Conservation (phyloP, 768 basidiomycete genomes). For the Sarcodon sp. region DNA sequence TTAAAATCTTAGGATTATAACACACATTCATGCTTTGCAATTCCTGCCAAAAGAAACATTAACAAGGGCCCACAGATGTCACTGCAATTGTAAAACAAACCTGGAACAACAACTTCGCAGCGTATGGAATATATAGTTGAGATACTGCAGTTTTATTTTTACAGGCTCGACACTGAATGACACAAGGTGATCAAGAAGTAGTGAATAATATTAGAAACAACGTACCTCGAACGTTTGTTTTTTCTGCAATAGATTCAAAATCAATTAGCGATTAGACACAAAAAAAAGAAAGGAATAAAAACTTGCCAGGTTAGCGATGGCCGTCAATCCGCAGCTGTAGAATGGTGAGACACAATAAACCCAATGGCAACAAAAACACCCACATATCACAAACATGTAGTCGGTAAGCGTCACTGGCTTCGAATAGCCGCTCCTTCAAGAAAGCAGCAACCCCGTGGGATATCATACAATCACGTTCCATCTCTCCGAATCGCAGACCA, state of each 20-base stretch:
- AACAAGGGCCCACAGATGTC: background rate
- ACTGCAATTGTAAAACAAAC: slow-evolving; percentile 23
- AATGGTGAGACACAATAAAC: slow-evolving; percentile 7
- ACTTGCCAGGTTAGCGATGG: slow-evolving; percentile 88
- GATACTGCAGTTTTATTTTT: slow-evolving; percentile 94
- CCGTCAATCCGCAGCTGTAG: slow-evolving; percentile 84
- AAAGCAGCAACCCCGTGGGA: slow-evolving; percentile 98
- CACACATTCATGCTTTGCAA: slow-evolving; percentile 78
- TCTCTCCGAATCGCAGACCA: slow-evolving; percentile 98
- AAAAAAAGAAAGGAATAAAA: background rate
- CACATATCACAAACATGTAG: slow-evolving; percentile 95
- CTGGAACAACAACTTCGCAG: slow-evolving; percentile 94
- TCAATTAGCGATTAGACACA: slow-evolving; percentile 4
- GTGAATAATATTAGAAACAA: too few relatives aligned
- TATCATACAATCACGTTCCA: slow-evolving; percentile 99
- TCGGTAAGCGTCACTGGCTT: slow-evolving; percentile 87
- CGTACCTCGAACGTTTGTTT: slow-evolving; percentile 83
- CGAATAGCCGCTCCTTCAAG: slow-evolving; percentile 93
- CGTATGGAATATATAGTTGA: slow-evolving; percentile 89
- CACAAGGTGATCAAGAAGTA: too few relatives aligned
- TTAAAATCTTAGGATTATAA: too few relatives aligned
- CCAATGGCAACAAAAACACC: slow-evolving; percentile 18
- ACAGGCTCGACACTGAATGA: slow-evolving; percentile 69
- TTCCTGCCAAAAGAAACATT: slow-evolving; percentile 36
- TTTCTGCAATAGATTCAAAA: slow-evolving; percentile 37